phyloP scores from a whole-genome alignment of 169 alveolate genomes.

The Eimeria necatrix region DNA sequence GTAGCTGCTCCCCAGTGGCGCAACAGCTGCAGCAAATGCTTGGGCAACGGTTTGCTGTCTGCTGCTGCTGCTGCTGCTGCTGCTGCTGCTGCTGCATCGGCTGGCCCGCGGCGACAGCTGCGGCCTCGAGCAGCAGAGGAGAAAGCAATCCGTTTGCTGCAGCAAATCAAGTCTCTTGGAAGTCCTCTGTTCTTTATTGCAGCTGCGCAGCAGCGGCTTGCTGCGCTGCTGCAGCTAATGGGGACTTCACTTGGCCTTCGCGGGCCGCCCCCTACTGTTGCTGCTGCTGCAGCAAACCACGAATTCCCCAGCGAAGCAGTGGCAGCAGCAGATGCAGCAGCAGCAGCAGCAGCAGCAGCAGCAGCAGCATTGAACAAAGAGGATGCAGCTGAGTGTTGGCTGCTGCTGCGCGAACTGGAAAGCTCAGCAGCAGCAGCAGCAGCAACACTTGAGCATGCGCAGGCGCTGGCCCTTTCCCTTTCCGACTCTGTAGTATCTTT shows the following conservation, averaged over 20 bases:
- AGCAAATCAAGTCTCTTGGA: neutral
- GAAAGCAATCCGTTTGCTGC: neutral
- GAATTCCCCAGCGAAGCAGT: neutral
- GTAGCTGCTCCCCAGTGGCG: neutral
- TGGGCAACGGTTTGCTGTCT: neutral
- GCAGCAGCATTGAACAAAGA: neutral
- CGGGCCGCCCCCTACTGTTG: neutral
- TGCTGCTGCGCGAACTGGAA: constrained; percentile 46
- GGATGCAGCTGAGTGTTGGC: constrained; percentile 16
- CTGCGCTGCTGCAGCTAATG: neutral
- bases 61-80: constrained; percentile 15
- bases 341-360: constrained; percentile 23
- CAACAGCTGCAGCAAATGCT: constrained; percentile 40
- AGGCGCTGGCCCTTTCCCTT: neutral
- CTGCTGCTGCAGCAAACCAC: neutral
- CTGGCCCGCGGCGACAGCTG: constrained; percentile 14
- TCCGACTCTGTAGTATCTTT: neutral
- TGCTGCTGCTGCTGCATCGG: constrained; percentile 12
- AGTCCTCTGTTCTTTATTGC: neutral
- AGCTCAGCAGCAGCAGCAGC: constrained; percentile 50
- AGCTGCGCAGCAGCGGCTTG: constrained; percentile 55
- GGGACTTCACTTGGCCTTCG: neutral
- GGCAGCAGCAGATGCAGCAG: constrained; percentile 22
- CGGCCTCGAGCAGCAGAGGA: neutral
- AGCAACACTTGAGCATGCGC: neutral